Evolutionary conservation across 2,329 filamentous ascomycete genomes (phyloP).

Genomic region (Penicillium capsulatum): DNA sequence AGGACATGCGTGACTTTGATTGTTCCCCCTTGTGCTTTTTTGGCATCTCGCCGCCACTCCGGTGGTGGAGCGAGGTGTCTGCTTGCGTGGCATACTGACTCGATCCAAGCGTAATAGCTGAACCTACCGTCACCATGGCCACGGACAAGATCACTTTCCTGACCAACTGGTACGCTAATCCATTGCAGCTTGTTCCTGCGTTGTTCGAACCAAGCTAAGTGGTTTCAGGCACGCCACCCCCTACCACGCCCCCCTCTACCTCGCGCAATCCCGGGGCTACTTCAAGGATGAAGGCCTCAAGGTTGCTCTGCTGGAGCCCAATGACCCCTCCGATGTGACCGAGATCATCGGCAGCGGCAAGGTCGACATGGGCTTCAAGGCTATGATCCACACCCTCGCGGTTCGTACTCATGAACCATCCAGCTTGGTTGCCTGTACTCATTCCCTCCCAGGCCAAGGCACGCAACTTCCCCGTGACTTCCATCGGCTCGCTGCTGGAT

Average conservation of each 20-base stretch:
- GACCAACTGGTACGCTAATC: slow-evolving; percentile 66
- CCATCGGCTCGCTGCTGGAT: slow-evolving; percentile 70
- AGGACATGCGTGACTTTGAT: slow-evolving; percentile 72
- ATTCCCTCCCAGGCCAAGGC: slow-evolving; percentile 60
- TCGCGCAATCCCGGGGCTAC: slow-evolving; percentile 71
- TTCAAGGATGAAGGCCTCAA: slow-evolving; percentile 72
- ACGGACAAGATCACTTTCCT: slow-evolving; percentile 82
- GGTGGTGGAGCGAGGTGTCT: slow-evolving; percentile 11
- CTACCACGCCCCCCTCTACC: slow-evolving; percentile 73
- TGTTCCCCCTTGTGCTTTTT: slow-evolving; percentile 31
- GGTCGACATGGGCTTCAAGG: slow-evolving; percentile 75
- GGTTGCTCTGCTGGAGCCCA: slow-evolving; percentile 71
- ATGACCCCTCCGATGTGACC: slow-evolving; percentile 76
- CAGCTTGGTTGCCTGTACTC: slow-evolving; percentile 1
- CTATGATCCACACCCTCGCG: slow-evolving; percentile 77
- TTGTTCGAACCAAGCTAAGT: slow-evolving; percentile 27
- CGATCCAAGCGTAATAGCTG: slow-evolving; percentile 24
- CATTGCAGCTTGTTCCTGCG: not conserved
- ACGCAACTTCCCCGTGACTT: slow-evolving; percentile 66
- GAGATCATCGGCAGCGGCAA: slow-evolving; percentile 75
- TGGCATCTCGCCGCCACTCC: slow-evolving; percentile 2
- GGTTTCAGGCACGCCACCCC: slow-evolving; percentile 68
- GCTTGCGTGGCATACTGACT: slow-evolving; percentile 30
- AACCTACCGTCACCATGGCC: slow-evolving; percentile 56
- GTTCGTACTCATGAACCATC: slow-evolving; percentile 38